Evolutionary conservation across 148 eudicot species (phyloP), one percentile per base, ranked within the genome.

Genomic region (Cornus florida): DNA sequence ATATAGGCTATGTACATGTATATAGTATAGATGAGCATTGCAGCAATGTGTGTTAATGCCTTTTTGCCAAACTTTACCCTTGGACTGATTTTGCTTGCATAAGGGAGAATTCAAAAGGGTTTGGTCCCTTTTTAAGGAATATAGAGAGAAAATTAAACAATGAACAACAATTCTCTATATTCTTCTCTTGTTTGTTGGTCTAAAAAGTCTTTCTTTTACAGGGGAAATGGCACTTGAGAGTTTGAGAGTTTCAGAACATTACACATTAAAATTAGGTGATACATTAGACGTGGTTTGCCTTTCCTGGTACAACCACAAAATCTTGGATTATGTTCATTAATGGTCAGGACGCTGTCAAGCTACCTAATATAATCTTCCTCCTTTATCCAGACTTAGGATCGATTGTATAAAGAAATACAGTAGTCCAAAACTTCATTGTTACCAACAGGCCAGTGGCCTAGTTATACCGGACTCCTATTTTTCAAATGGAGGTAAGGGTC

Each of bases 31-130:
- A 81, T 78, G 48, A 48, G 73, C 33, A 73, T 71, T 76, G 84
- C 76, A 78, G 86, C 70, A 74, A 80, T 73, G 50, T 72, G 20
- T 62, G 67, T 20, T 77, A 77, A 85, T 89, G 91, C 81, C 73
- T 75, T 81, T 78, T 76, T 79, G 83, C 92, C 94, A 70, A 91
- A 85, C 92, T 88, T 82, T 80, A 82, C 67, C 70, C 65, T 12
- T 76, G 31, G 60, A 41, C 7, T 59, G 57, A 75, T 53, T 60
- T 79, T 74, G 77, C 87, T 82, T 71, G 66, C 23, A 67, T 41
- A 70, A 82, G 28, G 73, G 80, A 82, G 62, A 77, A 72, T 82
- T 66, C 73, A 72, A 71, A 77, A 60, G 57, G 71, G 57, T 78
- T 80, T 72, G 85, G 77, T 82, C 70, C 60, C 71, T 75, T 81